phyloP scores from a whole-genome alignment of 805 yeast species.

The Saccharomyces kudriavzevii region DNA sequence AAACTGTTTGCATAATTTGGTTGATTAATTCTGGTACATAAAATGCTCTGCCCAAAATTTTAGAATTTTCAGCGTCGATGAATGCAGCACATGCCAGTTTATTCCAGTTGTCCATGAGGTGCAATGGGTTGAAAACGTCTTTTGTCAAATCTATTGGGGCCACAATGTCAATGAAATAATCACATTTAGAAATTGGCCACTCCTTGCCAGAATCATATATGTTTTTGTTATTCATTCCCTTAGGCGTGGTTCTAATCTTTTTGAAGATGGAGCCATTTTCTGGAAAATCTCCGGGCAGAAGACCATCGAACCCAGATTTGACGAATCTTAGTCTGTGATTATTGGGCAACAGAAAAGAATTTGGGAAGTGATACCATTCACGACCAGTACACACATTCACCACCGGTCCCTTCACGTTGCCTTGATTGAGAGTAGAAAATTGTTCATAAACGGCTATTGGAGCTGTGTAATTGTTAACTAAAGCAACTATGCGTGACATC shows the following conservation, averaged over 20 bases:
- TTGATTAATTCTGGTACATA: constrained; percentile 39
- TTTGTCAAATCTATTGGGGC: constrained; percentile 37
- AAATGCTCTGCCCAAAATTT: constrained; percentile 46
- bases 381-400: constrained; percentile 79
- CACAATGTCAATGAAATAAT: constrained; percentile 60
- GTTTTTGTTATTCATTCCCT: constrained; percentile 70
- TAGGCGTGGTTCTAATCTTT: constrained; percentile 44
- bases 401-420: constrained; percentile 5
- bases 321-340: constrained; percentile 59
- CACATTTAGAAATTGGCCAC: constrained; percentile 45
- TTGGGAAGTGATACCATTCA: constrained; percentile 91
- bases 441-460: constrained; percentile 56
- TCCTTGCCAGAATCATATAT: constrained; percentile 54
- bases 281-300: constrained; percentile 78
- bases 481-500: constrained; percentile 47
- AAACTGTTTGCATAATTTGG: constrained; percentile 19
- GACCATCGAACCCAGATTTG: constrained; percentile 72
- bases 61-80: constrained; percentile 46
- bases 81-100: constrained; percentile 40
- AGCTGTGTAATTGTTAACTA: constrained; percentile 61
- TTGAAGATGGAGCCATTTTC: constrained; percentile 34
- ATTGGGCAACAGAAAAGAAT: constrained; percentile 71
- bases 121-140: constrained; percentile 34
- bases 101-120: constrained; percentile 38
- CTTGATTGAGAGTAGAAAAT: constrained; percentile 21